phyloP scores from a whole-genome alignment of 345 rosid species.

The Brassica juncea region DNA sequence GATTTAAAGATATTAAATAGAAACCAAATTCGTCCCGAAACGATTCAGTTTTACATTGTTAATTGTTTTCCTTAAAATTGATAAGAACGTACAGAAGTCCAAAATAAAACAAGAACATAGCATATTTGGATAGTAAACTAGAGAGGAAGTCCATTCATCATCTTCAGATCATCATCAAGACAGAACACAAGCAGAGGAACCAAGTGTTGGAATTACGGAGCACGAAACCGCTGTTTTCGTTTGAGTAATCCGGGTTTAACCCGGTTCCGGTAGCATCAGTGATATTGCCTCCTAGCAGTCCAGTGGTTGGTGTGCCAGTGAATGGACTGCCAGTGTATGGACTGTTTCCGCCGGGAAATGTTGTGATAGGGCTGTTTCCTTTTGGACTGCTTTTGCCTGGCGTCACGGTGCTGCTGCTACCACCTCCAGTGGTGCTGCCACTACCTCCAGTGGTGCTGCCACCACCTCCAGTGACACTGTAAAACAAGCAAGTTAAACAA shows the following conservation, averaged over 20 bases:
- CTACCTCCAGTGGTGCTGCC: conserved; percentile 19
- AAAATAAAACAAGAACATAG: background rate
- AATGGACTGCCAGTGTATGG: conserved; percentile 41
- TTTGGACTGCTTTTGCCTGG: conserved; percentile 41
- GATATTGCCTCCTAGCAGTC: conserved; percentile 35
- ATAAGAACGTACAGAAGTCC: background rate
- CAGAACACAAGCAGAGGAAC: conserved; percentile 17
- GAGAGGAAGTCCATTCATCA: background rate
- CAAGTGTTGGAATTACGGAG: conserved; percentile 1
- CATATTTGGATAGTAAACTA: conserved; percentile 10
- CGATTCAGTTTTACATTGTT: conserved; percentile 9
- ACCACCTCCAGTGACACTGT: conserved; percentile 31
- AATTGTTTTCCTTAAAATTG: background rate
- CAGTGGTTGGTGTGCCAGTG: conserved; percentile 42
- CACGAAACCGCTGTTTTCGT: conserved; percentile 26
- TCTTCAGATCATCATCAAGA: conserved; percentile 29
- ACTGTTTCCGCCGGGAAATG: conserved; percentile 39
- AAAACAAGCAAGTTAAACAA: background rate
- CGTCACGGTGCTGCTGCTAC: conserved; percentile 30
- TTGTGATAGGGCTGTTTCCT: conserved; percentile 31
- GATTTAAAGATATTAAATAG: background rate
- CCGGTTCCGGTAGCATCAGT: conserved; percentile 40
- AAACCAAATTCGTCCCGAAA: conserved; percentile 10
- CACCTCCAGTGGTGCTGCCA: conserved; percentile 19
- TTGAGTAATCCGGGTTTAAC: conserved; percentile 41